Conservation (phyloP, 306 rosid species). For the Pterocarpus macrocarpus region DNA sequence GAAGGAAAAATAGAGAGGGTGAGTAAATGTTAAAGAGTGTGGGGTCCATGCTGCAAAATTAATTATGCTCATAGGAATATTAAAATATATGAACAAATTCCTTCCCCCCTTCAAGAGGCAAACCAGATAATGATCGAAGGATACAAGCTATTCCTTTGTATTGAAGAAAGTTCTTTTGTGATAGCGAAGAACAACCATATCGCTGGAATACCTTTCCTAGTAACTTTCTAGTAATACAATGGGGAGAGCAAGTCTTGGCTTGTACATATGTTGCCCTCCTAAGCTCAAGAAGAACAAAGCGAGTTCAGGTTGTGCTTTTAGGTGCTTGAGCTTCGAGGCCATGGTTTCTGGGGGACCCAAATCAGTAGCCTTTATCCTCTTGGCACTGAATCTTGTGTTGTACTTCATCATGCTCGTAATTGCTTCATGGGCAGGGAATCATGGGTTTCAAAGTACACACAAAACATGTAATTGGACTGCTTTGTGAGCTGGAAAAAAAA, state of each 20-base stretch:
- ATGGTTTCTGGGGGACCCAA: conserved; percentile 60
- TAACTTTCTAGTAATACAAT: conserved; percentile 14
- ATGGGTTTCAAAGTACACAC: conserved; percentile 71
- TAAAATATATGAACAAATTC: conserved; percentile 46
- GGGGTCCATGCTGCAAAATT: neutral
- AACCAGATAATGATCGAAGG: conserved; percentile 58
- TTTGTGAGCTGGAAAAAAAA: neutral
- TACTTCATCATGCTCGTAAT: conserved; percentile 70
- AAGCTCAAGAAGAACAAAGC: conserved; percentile 16
- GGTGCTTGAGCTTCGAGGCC: conserved; percentile 41
- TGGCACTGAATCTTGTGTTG: conserved; percentile 67
- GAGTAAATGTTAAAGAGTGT: too few species aligned
- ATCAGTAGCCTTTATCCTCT: conserved; percentile 69
- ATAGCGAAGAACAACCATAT: conserved; percentile 50
- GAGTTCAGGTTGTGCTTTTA: conserved; percentile 17
- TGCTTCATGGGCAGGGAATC: conserved; percentile 89
- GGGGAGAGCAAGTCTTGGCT: neutral
- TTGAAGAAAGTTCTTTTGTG: conserved; percentile 54
- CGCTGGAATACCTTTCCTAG: conserved; percentile 39
- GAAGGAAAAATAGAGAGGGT: too few species aligned
- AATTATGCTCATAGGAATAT: neutral
- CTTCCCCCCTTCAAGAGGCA: conserved; percentile 53
- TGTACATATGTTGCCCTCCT: conserved; percentile 28
- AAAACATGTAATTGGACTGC: conserved; percentile 64
- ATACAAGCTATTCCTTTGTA: conserved; percentile 61